Conservation (phyloP, 2,329 filamentous ascomycete species). For the Coniella lustricola region DNA sequence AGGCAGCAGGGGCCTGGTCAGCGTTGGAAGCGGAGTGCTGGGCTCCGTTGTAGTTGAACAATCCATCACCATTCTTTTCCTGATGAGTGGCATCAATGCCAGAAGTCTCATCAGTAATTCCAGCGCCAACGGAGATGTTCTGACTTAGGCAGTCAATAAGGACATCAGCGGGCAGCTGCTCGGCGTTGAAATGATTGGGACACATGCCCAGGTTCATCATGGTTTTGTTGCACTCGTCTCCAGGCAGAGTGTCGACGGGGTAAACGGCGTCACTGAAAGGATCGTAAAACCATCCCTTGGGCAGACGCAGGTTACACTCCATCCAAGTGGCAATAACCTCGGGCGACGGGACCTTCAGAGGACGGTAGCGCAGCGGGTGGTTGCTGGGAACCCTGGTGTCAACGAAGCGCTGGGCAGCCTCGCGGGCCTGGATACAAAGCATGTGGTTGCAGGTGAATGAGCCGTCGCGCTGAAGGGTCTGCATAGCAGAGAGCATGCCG, state of each 20-base stretch:
- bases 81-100: too few relatives aligned
- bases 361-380: neutral
- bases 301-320: constrained; percentile 20
- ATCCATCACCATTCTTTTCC: too few relatives aligned
- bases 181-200: too few relatives aligned
- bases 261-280: neutral
- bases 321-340: constrained; percentile 1
- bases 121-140: too few relatives aligned
- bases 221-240: neutral
- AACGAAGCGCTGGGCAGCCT: neutral
- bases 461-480: neutral
- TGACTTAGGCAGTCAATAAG: too few relatives aligned
- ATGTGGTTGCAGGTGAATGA: neutral
- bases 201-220: neutral
- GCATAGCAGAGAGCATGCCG: neutral
- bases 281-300: neutral
- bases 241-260: neutral
- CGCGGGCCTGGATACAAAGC: neutral
- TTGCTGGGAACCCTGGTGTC: neutral
- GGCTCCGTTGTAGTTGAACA: too few relatives aligned
- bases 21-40: too few relatives aligned
- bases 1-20: too few relatives aligned
- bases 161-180: too few relatives aligned
- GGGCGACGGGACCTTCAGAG: neutral
- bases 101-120: too few relatives aligned